Evolutionary conservation across 2,329 filamentous ascomycete species (phyloP).

Genomic region (Aspergillus transmontanensis): DNA sequence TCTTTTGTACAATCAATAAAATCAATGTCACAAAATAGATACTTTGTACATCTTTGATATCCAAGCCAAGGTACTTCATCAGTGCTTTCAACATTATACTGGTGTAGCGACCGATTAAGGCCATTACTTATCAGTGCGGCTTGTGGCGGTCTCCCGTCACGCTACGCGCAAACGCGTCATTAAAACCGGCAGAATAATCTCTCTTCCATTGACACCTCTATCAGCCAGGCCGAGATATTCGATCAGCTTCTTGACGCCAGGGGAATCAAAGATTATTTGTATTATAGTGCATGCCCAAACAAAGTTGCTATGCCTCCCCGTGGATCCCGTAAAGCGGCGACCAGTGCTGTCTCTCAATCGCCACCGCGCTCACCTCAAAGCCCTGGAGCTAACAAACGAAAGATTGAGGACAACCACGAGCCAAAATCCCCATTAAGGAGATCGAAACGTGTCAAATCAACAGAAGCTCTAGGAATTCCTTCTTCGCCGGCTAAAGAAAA

Average conservation of each 20-base stretch:
- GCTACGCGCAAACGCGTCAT: constrained; percentile 8
- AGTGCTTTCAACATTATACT: background rate
- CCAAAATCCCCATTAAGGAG: constrained; percentile 28
- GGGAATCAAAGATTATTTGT: background rate
- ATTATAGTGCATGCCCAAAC: background rate
- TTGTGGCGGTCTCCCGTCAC: background rate
- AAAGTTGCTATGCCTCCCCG: constrained; percentile 20
- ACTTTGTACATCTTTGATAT: background rate
- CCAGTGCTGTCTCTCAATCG: constrained; percentile 10
- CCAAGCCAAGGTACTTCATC: background rate
- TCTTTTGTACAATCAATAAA: background rate
- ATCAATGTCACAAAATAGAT: background rate
- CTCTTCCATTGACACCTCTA: background rate
- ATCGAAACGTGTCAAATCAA: constrained; percentile 34
- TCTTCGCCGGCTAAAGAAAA: background rate
- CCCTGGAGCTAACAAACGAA: constrained; percentile 28
- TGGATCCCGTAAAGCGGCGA: constrained; percentile 16
- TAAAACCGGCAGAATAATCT: background rate
- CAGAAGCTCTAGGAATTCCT: constrained; percentile 2
- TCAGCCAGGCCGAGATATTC: background rate
- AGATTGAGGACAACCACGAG: constrained; percentile 27
- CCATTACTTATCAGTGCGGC: background rate
- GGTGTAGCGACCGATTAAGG: background rate
- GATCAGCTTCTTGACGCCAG: no score
- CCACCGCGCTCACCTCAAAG: constrained; percentile 10